Evolutionary conservation across 768 basidiomycete species (phyloP).

Genomic region (Macrolepiota fuliginosa): DNA sequence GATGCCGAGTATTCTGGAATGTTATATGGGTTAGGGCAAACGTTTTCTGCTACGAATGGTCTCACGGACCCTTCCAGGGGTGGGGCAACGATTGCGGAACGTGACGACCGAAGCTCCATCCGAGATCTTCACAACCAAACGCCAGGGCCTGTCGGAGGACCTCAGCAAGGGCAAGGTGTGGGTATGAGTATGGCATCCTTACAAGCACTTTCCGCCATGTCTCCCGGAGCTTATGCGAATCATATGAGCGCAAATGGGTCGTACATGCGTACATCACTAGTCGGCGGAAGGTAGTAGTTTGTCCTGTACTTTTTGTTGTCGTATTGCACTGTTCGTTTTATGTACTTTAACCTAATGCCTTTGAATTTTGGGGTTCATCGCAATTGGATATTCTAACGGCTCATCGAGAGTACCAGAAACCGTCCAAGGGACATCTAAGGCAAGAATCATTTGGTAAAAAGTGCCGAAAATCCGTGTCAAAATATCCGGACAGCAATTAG

Average conservation of each 20-base stretch:
- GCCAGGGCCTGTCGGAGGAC: constrained; percentile 40
- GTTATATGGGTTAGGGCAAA: constrained; percentile 81
- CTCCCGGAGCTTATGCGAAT: constrained; percentile 45
- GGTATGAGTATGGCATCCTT: constrained; percentile 47
- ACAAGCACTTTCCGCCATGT: constrained; percentile 42
- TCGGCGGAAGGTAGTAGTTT: constrained; percentile 40
- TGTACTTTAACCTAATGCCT: constrained; percentile 8
- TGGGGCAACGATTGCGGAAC: constrained; percentile 79
- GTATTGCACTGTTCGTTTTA: constrained; percentile 7
- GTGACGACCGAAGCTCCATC: constrained; percentile 61
- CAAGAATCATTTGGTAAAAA: background rate
- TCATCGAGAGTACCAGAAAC: background rate
- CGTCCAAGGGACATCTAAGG: background rate
- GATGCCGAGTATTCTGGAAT: constrained; percentile 80
- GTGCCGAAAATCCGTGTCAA: constrained; percentile 7
- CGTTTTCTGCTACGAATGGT: constrained; percentile 67
- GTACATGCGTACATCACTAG: constrained; percentile 64
- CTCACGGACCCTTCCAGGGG: constrained; percentile 63
- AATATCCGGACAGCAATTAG: background rate
- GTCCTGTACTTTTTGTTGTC: constrained; percentile 20
- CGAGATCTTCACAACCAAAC: constrained; percentile 58
- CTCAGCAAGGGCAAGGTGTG: constrained; percentile 33
- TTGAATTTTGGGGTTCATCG: background rate
- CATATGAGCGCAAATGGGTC: constrained; percentile 52
- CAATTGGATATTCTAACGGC: too few relatives aligned